Evolutionary conservation across 75 land plant genomes (phyloP), one percentile per base, ranked within the genome.

Genomic region (Cunninghamia lanceolata): DNA sequence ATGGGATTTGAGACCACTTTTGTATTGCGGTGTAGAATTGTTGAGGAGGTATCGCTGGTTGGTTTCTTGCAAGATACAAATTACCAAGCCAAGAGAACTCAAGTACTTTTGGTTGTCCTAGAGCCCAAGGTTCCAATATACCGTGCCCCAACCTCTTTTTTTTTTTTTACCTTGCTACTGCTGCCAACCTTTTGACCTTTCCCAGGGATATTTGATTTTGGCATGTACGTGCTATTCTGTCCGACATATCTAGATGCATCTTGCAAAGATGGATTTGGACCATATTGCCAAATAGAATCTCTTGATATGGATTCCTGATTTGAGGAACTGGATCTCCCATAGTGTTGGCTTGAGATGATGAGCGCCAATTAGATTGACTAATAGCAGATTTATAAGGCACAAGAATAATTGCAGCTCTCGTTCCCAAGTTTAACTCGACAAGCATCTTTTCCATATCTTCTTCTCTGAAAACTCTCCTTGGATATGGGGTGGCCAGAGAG

Each of bases 401-500:
- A 25, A 97, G 91, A 52, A 97, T 93, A 78, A 97, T 85, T 84
- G 96, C 92, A 56, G 95, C 91, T 79, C 97, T 91, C 43, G 91
- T 85, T 54, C 90, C 85, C 43, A 97, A 86, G 3, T 94, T 94
- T 85, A 97, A 85, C 54, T 93, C 95, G 74, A 90, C 59, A 25
- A 97, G 83, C 19, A 91, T 73, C 83, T 85, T 94, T 34, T 85
- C 86, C 91, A 96, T 83, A 76, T 96, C 99, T 96, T 93, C 90
- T 71, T 91, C 88, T 78, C 38, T 73, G 78, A 96, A 94, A 38
- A 94, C 76, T 85, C 91, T 96, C 21, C 95, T 91, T 80, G 99
- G 99, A 90, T 95, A 98, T 32, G 98, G 99, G 82, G 94, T 85
- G 8, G 95, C 98, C 14, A 98, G 90, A 86, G 90, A 89, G 86